A percentile compares a stretch with the other conserved stretches of the same genome.
Evolutionary conservation across 192 early-diverging fungal genomes (phyloP).

Genomic region (Rhizophagus clarus): DNA sequence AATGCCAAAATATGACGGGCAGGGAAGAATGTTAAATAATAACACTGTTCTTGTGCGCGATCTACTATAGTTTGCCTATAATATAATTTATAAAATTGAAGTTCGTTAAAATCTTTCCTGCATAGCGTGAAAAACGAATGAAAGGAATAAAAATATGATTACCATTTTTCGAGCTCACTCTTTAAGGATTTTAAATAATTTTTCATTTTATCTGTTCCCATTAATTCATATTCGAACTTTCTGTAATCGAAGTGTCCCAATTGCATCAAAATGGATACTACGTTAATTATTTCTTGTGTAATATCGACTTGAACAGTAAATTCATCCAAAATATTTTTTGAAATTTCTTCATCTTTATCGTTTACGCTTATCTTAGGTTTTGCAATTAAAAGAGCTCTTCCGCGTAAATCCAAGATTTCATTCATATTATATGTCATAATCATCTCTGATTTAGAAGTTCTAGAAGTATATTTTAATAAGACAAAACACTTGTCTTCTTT

Average conservation of each 20-base stretch:
- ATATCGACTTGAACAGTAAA: conserved; percentile 35
- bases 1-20: conserved; percentile 26
- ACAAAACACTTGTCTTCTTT: conserved; percentile 24
- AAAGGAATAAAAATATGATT: background rate
- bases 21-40: conserved; percentile 30
- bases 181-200: conserved; percentile 1
- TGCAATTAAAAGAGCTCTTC: conserved; percentile 31
- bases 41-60: conserved; percentile 4
- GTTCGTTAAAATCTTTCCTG: background rate
- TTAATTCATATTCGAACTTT: background rate
- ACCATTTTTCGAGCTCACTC: conserved; percentile 5
- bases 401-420: conserved; percentile 33
- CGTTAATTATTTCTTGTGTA: conserved; percentile 19
- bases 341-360: background rate
- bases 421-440: background rate
- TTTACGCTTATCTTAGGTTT: conserved; percentile 8
- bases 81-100: background rate
- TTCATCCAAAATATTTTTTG: conserved; percentile 3
- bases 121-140: no score
- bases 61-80: conserved; percentile 13
- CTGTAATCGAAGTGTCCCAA: conserved; percentile 33
- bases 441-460: no score
- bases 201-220: background rate
- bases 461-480: conserved; percentile 9
- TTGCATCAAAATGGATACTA: conserved; percentile 24